Conservation (phyloP, 345 rosid genomes). For the Acer negundo region DNA sequence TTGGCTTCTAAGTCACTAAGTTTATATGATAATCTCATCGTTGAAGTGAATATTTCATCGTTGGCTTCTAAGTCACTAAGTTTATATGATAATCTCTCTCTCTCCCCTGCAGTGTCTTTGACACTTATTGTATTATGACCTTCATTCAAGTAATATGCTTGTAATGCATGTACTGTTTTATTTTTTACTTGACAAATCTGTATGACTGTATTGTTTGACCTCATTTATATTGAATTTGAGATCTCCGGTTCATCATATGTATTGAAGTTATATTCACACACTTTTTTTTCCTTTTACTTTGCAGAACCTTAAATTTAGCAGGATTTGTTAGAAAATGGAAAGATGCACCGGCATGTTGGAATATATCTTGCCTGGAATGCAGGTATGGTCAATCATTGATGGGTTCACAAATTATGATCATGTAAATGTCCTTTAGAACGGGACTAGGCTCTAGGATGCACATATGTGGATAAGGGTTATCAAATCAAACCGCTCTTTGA, state of each 20-base stretch:
- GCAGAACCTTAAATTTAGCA: background rate
- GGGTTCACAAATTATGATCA: background rate
- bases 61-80: no score
- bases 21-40: no score
- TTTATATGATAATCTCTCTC: background rate
- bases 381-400: background rate
- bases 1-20: no score
- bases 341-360: background rate
- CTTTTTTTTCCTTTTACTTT: background rate
- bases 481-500: background rate
- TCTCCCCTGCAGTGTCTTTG: background rate
- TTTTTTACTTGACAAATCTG: background rate
- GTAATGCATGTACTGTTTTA: background rate
- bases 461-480: background rate
- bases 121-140: background rate
- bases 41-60: no score
- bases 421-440: background rate
- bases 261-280: background rate
- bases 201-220: background rate
- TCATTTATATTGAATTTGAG: background rate
- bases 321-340: background rate
- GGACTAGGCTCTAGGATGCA: background rate
- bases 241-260: background rate
- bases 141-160: background rate
- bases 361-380: background rate